Percentiles rank a stretch among this genome's conserved stretches.
Conservation (phyloP, 495 filamentous ascomycete species). For the Penicillium cosmopolitanum region DNA sequence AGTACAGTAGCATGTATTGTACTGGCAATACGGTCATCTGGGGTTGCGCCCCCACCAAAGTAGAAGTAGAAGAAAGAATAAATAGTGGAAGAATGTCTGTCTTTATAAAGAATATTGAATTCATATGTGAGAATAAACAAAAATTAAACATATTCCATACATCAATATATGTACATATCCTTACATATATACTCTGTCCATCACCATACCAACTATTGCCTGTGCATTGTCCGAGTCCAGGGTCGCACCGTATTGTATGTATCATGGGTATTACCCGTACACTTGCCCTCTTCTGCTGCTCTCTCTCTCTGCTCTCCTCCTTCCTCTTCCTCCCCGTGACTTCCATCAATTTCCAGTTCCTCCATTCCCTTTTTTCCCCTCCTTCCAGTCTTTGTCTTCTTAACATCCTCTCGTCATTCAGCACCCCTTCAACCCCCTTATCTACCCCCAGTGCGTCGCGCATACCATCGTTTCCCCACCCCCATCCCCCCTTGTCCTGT, state of each 20-base stretch:
- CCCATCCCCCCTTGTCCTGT: conserved; percentile 22
- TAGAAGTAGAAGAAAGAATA: not conserved
- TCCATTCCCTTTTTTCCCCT: conserved; percentile 15
- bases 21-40: not conserved
- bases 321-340: conserved; percentile 22
- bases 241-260: conserved; percentile 28
- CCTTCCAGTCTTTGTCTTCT: conserved; percentile 10
- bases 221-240: not conserved
- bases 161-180: too few species aligned
- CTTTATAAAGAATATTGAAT: too few species aligned
- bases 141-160: too few species aligned
- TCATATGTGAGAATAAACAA: too few species aligned
- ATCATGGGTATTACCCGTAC: conserved; percentile 10
- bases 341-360: conserved; percentile 17
- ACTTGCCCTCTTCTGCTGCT: not conserved
- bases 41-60: not conserved
- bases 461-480: conserved; percentile 3
- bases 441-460: conserved; percentile 5
- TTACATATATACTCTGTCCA: not conserved
- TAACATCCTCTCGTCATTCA: not conserved
- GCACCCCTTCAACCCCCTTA: conserved; percentile 4
- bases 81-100: too few species aligned
- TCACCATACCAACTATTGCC: not conserved
- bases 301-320: not conserved
- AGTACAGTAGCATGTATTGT: not conserved